A percentile compares a stretch with the other conserved stretches of the same genome.
Conservation (phyloP, 108 stramenopile genomes). For the Stephanodiscus triporus region DNA sequence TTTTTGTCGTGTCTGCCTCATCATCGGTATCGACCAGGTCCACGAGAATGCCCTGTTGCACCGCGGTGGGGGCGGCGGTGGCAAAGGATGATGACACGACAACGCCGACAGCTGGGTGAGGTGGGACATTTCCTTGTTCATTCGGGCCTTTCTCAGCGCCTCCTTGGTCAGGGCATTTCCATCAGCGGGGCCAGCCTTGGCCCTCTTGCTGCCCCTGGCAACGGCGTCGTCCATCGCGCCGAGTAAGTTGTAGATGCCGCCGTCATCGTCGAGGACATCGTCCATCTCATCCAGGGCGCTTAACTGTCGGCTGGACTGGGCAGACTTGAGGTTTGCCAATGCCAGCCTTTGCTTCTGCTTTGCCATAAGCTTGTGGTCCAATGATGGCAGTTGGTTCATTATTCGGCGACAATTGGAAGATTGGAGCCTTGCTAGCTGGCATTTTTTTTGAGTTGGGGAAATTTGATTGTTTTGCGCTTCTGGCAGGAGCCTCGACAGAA, state of each 20-base stretch:
- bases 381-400: no score
- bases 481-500: no score
- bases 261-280: constrained; percentile 67
- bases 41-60: no score
- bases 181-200: constrained; percentile 35
- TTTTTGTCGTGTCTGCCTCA: no score
- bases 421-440: no score
- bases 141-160: constrained; percentile 74
- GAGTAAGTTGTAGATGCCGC: constrained; percentile 94
- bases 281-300: not conserved
- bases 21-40: no score
- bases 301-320: constrained; percentile 5
- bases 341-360: constrained; percentile 8
- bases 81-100: no score
- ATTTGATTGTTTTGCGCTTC: no score
- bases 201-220: not conserved
- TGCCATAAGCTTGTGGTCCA: not conserved
- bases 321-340: constrained; percentile 35
- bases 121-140: constrained; percentile 46
- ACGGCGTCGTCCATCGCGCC: constrained; percentile 51
- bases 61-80: no score
- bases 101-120: constrained; percentile 1
- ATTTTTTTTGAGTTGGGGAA: no score
- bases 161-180: constrained; percentile 64
- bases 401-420: no score